Conservation (phyloP, 805 yeast species). For the Metschnikowia koreensis region DNA sequence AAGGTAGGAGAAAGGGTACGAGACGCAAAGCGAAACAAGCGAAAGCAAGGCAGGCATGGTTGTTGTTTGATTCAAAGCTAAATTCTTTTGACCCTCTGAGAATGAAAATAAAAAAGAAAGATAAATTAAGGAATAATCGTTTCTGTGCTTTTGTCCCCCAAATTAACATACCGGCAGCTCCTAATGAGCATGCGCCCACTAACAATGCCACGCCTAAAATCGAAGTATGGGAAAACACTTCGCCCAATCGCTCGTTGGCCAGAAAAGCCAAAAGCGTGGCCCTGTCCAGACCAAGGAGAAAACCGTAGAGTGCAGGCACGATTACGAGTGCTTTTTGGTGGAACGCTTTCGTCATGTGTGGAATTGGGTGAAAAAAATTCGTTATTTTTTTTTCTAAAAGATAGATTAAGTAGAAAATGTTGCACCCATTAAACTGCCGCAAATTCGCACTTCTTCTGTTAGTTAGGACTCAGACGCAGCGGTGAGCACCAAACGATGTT, state of each 20-base stretch:
- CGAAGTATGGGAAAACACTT: slow-evolving; percentile 21
- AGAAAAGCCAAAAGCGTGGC: slow-evolving; percentile 24
- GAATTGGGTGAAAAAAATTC: slow-evolving; percentile 23
- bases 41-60: not conserved
- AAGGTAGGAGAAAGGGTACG: not conserved
- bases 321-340: slow-evolving; percentile 11
- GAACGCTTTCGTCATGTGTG: slow-evolving; percentile 5
- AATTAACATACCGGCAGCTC: slow-evolving; percentile 31
- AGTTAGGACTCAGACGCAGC: not conserved
- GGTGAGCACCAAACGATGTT: not conserved
- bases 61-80: not conserved
- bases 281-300: slow-evolving; percentile 30
- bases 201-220: slow-evolving; percentile 26
- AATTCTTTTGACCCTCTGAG: not conserved
- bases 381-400: not conserved
- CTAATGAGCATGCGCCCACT: slow-evolving; percentile 29
- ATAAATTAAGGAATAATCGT: not conserved
- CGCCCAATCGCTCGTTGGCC: slow-evolving; percentile 20
- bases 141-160: not conserved
- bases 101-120: not conserved
- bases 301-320: slow-evolving; percentile 26
- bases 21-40: not conserved
- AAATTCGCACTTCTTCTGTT: slow-evolving; percentile 1
- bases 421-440: not conserved
- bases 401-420: not conserved